These are phyloP conservation scores for Colletotrichum chrysophilum DNA, from an alignment of 2,329 filamentous ascomycete species.

Conservation along the genomic window DNA sequence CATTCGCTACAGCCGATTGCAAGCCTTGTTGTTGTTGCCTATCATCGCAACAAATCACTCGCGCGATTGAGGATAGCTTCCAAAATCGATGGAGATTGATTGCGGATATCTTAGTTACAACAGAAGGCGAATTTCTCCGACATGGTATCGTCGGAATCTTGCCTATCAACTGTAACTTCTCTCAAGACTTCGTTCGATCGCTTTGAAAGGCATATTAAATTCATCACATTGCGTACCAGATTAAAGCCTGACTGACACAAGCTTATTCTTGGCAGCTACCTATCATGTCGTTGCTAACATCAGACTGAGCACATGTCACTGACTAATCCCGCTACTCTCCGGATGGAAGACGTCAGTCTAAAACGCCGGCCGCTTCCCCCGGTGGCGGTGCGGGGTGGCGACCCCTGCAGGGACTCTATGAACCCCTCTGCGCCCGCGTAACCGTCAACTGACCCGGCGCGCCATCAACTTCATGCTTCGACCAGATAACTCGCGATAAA, in stretches of 20 bases:
- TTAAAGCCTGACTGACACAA: not conserved
- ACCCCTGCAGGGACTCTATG: not conserved
- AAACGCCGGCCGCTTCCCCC: not conserved
- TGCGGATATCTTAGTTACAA: too few relatives aligned
- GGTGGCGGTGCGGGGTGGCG: conserved; percentile 9
- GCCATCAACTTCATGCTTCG: not conserved
- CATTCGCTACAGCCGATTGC: too few relatives aligned
- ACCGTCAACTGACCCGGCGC: not conserved
- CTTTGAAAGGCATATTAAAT: not conserved
- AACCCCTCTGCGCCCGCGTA: not conserved
- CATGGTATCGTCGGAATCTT: not conserved
- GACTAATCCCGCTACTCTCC: not conserved
- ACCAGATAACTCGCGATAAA: not conserved
- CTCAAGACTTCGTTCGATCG: not conserved
- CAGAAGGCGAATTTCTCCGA: too few relatives aligned
- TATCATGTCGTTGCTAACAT: not conserved
- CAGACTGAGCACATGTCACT: not conserved
- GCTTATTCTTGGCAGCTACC: not conserved
- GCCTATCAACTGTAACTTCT: not conserved
- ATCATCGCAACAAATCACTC: too few relatives aligned
- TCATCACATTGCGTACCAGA: not conserved
- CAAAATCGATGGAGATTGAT: too few relatives aligned
- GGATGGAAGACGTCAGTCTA: conserved; percentile 7
- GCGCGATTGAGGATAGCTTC: too few relatives aligned
- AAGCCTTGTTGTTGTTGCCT: too few relatives aligned